These are phyloP conservation scores for Erysimum cheiranthoides DNA, from an alignment of 345 rosid genomes.

Conservation along the genomic window DNA sequence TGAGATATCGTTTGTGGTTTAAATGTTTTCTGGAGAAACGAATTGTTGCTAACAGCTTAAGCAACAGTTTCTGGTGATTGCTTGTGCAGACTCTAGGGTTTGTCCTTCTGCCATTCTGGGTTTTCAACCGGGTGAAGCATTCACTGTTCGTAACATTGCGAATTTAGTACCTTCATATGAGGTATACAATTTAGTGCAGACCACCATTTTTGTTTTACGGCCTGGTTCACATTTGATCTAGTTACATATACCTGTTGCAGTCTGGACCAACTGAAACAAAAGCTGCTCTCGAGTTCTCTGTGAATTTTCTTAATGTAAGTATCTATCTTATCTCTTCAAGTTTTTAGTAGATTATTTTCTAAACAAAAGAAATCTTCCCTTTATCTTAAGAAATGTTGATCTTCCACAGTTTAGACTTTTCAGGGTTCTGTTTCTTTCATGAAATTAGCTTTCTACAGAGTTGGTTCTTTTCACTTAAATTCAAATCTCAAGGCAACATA, in stretches of 20 bases:
- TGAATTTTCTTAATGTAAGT: conserved; percentile 78
- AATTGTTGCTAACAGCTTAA: conserved; percentile 40
- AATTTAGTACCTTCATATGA: conserved; percentile 86
- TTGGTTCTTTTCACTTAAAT: conserved; percentile 9
- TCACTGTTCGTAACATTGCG: conserved; percentile 87
- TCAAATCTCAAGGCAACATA: conserved; percentile 7
- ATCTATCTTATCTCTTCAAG: conserved; percentile 19
- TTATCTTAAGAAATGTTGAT: neutral
- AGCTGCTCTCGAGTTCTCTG: conserved; percentile 95
- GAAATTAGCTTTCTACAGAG: neutral
- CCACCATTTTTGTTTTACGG: neutral
- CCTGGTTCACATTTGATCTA: conserved; percentile 28
- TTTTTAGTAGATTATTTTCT: neutral
- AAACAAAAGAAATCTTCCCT: neutral
- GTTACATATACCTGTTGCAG: conserved; percentile 49
- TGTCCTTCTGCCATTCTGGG: conserved; percentile 91
- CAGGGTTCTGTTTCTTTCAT: neutral
- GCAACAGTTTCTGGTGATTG: conserved; percentile 91
- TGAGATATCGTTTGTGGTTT: conserved; percentile 18
- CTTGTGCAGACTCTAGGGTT: conserved; percentile 98
- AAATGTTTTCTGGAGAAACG: conserved; percentile 21
- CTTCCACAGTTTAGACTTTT: conserved; percentile 2
- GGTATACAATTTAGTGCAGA: conserved; percentile 50
- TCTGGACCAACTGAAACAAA: conserved; percentile 93
- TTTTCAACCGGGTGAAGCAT: conserved; percentile 98